Conservation (phyloP, 495 filamentous ascomycete genomes). For the Penicillium steckii region DNA sequence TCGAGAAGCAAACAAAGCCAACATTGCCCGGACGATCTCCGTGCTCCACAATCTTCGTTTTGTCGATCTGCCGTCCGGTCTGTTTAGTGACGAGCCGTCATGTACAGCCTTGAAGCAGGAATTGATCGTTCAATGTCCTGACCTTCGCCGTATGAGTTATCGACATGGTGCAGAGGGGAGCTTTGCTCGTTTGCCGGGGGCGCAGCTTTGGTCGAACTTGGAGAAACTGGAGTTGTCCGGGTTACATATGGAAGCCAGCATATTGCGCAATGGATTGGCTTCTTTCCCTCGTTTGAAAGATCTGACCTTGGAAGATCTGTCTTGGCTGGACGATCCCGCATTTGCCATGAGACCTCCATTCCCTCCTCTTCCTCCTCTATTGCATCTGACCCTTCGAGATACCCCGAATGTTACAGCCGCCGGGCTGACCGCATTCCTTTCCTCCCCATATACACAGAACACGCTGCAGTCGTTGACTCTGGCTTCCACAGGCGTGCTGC, state of each 20-base stretch:
- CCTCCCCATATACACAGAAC: slow-evolving; percentile 43
- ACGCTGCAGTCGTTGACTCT: slow-evolving; percentile 62
- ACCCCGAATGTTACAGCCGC: slow-evolving; percentile 65
- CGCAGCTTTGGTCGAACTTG: slow-evolving; percentile 71
- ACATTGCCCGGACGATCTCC: slow-evolving; percentile 81
- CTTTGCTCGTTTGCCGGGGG: slow-evolving; percentile 64
- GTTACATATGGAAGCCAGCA: slow-evolving; percentile 69
- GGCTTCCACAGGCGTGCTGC: slow-evolving; percentile 62
- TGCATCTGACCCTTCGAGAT: slow-evolving; percentile 66
- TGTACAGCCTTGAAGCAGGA: slow-evolving; percentile 78
- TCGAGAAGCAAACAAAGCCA: slow-evolving; percentile 79
- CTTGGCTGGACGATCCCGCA: slow-evolving; percentile 70
- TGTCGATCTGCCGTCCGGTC: slow-evolving; percentile 79
- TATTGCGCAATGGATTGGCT: slow-evolving; percentile 68
- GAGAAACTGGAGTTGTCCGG: slow-evolving; percentile 75
- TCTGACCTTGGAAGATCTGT: slow-evolving; percentile 66
- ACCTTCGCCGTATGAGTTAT: slow-evolving; percentile 88
- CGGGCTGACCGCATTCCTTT: slow-evolving; percentile 67
- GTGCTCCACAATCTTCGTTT: slow-evolving; percentile 84
- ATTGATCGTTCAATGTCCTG: slow-evolving; percentile 75
- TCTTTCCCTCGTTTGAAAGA: slow-evolving; percentile 65
- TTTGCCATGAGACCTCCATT: slow-evolving; percentile 59
- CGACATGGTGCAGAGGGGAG: slow-evolving; percentile 72
- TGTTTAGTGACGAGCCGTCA: slow-evolving; percentile 74
- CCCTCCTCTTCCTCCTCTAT: slow-evolving; percentile 67